These are phyloP conservation scores for Pseudonitzschia multistriata DNA, from an alignment of 108 stramenopile species.

Conservation along the genomic window DNA sequence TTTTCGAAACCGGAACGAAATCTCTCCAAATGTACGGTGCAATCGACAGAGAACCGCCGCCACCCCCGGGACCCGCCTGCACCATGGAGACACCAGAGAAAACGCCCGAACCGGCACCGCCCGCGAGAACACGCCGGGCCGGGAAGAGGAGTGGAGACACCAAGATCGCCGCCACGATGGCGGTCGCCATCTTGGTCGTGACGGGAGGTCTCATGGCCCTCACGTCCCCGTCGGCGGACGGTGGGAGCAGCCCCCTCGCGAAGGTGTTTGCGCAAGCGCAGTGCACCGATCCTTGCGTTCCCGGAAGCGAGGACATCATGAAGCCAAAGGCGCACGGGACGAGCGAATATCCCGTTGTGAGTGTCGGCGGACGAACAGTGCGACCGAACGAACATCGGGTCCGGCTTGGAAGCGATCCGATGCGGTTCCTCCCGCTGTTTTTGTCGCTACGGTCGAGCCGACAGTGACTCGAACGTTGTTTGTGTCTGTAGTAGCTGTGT, in stretches of 20 bases:
- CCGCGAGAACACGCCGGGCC: no score
- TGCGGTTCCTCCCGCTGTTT: no score
- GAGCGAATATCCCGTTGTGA: constrained; percentile 54
- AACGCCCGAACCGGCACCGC: neutral
- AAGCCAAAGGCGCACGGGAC: constrained; percentile 66
- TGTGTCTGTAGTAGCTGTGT: no score
- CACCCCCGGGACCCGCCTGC: neutral
- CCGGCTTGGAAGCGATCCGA: constrained; percentile 39
- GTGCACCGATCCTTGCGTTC: constrained; percentile 61
- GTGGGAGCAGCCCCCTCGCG: neutral
- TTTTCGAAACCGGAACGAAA: no score
- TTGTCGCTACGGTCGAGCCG: no score
- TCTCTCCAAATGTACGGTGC: no score
- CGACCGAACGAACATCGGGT: constrained; percentile 15
- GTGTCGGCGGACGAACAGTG: constrained; percentile 36
- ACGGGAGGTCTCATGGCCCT: neutral
- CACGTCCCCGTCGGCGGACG: neutral
- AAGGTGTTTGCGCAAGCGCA: constrained; percentile 4
- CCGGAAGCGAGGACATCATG: constrained; percentile 66
- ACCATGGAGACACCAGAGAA: neutral
- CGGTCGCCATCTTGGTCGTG: neutral
- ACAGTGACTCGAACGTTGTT: no score
- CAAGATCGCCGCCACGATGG: neutral
- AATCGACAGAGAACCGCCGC: no score
- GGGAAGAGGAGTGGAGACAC: neutral